Evolutionary conservation across 2,329 filamentous ascomycete species (phyloP).

Genomic region (Laburnicola sp.): DNA sequence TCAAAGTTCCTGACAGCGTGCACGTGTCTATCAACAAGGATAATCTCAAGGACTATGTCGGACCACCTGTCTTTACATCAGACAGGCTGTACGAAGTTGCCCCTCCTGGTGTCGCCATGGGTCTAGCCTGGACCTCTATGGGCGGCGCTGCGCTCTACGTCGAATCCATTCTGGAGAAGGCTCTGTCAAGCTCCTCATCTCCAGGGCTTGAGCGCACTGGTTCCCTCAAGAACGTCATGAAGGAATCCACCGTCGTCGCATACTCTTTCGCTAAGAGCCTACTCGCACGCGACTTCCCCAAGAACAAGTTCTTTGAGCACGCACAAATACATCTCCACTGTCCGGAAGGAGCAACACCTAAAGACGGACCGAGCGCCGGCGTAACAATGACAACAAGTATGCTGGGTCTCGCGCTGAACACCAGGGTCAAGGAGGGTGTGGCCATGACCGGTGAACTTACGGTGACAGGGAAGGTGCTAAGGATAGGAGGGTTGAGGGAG

Average conservation of each 20-base stretch:
- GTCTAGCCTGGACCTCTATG: slow-evolving; percentile 96
- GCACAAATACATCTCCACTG: slow-evolving; percentile 95
- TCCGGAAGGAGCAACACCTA: slow-evolving; percentile 92
- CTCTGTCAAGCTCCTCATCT: slow-evolving; percentile 71
- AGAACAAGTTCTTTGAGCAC: slow-evolving; percentile 95
- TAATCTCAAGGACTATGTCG: slow-evolving; percentile 94
- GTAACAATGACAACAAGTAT: slow-evolving; percentile 98
- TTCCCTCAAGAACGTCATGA: slow-evolving; percentile 96
- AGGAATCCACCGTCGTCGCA: slow-evolving; percentile 91
- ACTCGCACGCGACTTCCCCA: slow-evolving; percentile 80
- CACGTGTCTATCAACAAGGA: slow-evolving; percentile 85
- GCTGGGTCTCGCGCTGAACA: slow-evolving; percentile 79
- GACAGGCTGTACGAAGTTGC: slow-evolving; percentile 94
- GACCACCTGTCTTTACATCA: slow-evolving; percentile 91
- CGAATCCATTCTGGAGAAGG: slow-evolving; percentile 89
- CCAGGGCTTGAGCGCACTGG: slow-evolving; percentile 88
- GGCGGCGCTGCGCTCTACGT: slow-evolving; percentile 96
- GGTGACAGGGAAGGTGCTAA: slow-evolving; percentile 91
- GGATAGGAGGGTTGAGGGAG: slow-evolving; percentile 91
- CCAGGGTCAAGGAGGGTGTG: slow-evolving; percentile 77
- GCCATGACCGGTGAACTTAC: slow-evolving; percentile 99
- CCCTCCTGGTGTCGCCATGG: slow-evolving; percentile 96
- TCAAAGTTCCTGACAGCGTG: slow-evolving; percentile 84
- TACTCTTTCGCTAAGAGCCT: slow-evolving; percentile 94
- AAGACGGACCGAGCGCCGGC: slow-evolving; percentile 79